These are phyloP conservation scores for Blastobotrys elegans DNA, from an alignment of 1,139 yeast genomes.

Conservation along the genomic window DNA sequence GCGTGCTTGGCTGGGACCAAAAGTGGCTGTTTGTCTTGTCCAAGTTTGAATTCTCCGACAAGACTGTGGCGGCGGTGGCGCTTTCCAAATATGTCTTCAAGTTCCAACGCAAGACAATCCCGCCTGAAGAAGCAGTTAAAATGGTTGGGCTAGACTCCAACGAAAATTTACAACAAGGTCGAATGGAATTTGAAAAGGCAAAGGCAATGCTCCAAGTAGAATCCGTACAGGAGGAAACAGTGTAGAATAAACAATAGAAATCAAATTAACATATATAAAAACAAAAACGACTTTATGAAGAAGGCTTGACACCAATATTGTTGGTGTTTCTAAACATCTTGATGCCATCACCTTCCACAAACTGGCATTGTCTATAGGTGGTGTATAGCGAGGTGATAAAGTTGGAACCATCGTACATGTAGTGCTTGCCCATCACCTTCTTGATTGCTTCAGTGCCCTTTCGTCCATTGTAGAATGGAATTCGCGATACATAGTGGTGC, in stretches of 20 bases:
- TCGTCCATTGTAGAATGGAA: constrained; percentile 82
- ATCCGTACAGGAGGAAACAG: constrained; percentile 26
- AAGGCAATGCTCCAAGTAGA: constrained; percentile 35
- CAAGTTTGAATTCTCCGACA: constrained; percentile 45
- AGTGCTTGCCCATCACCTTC: constrained; percentile 79
- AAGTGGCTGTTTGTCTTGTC: constrained; percentile 79
- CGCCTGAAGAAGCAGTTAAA: constrained; percentile 55
- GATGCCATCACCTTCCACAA: constrained; percentile 78
- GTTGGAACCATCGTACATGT: constrained; percentile 60
- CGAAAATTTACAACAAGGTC: constrained; percentile 43
- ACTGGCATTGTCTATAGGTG: constrained; percentile 68
- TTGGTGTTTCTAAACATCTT: constrained; percentile 74
- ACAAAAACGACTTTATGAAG: background rate
- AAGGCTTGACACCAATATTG: constrained; percentile 42
- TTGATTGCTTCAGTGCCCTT: constrained; percentile 73
- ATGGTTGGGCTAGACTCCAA: constrained; percentile 54
- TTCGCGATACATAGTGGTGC: constrained; percentile 80
- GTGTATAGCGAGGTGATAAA: constrained; percentile 74
- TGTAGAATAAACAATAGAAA: background rate
- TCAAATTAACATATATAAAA: background rate
- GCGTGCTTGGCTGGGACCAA: constrained; percentile 76
- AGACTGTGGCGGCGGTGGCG: constrained; percentile 52
- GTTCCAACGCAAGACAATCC: constrained; percentile 63
- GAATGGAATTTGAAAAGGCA: constrained; percentile 37
- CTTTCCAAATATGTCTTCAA: constrained; percentile 79